Conservation (phyloP, 1,139 yeast genomes). For the Eremothecium coryli region DNA sequence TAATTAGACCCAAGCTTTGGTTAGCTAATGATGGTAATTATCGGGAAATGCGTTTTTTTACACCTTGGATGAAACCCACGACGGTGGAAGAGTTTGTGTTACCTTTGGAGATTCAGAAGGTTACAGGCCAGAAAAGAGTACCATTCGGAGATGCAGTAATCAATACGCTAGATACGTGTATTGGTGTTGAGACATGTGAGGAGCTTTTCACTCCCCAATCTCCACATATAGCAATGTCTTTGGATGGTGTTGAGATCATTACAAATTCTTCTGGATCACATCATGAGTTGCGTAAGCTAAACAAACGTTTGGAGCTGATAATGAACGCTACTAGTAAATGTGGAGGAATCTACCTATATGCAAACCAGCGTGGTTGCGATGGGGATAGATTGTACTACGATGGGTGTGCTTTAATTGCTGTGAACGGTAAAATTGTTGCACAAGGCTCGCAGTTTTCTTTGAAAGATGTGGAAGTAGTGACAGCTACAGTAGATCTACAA, state of each 20-base stretch:
- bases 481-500: conserved; percentile 89
- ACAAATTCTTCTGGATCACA: conserved; percentile 96
- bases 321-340: conserved; percentile 90
- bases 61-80: conserved; percentile 83
- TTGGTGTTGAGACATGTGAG: conserved; percentile 97
- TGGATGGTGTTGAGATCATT: conserved; percentile 93
- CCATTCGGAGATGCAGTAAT: conserved; percentile 86
- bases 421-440: conserved; percentile 83
- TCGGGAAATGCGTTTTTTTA: conserved; percentile 93
- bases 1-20: conserved; percentile 86
- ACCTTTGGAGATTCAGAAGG: conserved; percentile 55
- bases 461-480: conserved; percentile 82
- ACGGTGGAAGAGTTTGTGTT: conserved; percentile 62
- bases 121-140: conserved; percentile 59
- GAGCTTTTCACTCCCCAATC: conserved; percentile 93
- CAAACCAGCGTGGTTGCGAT: conserved; percentile 96
- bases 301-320: conserved; percentile 75
- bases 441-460: conserved; percentile 88
- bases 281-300: conserved; percentile 84
- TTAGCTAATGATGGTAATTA: conserved; percentile 96
- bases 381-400: conserved; percentile 95
- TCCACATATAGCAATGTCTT: conserved; percentile 84
- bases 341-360: conserved; percentile 88
- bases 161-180: conserved; percentile 71
- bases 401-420: conserved; percentile 91